Base-by-base conservation (phyloP, 2,329 filamentous ascomycete species). In the Didymella glomerata region DNA sequence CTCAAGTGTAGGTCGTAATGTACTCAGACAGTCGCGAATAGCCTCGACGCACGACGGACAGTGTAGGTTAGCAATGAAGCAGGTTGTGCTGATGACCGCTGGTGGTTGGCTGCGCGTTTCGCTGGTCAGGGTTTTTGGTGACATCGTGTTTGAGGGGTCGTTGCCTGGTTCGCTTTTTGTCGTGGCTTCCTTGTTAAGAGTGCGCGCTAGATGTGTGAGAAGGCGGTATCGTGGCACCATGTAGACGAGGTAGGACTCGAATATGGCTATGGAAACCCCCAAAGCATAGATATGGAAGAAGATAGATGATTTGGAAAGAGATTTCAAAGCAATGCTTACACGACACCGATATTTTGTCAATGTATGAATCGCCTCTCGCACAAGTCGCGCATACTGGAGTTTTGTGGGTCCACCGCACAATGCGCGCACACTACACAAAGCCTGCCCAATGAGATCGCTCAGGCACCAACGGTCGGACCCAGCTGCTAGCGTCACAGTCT, bases 41-140 rank as follows among this genome's bases (percentile, higher is more conserved):
- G 84, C 82, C 34, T 85, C 84, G 48, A 91, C 86, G 74, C 90
- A 93, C 60, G 89, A 90, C 14, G 89, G 87, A 78, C 90, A 92
- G 77, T 93, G 90, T n/a, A 93, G 82, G 75, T 93, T 92, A 62
- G 84, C 85, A 66, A 93, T 80, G 61, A 92, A 82, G 70, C 89
- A 86, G 32, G 85, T 88, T 2, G 86, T 88, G 18, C 67, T 74
- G 30, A 69, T 63, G 54, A 61, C 60, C 40, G 62, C 65, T 54
- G 45, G 62, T 44, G 54, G 60, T 25, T 60, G 55, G 32, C 60
- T 48, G 53, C 40, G 66, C 57, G 61, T 49, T 57, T 41, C 65
- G 59, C 54, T 57, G 40, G 32, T 60, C 8, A 49, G 34, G 11
- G 38, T 16, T 36, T 49, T 48, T 45, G 58, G 53, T 64, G 64